These are phyloP conservation scores for Leishmania gerbilli DNA, from an alignment of 208 protist species.

Conservation along the genomic window DNA sequence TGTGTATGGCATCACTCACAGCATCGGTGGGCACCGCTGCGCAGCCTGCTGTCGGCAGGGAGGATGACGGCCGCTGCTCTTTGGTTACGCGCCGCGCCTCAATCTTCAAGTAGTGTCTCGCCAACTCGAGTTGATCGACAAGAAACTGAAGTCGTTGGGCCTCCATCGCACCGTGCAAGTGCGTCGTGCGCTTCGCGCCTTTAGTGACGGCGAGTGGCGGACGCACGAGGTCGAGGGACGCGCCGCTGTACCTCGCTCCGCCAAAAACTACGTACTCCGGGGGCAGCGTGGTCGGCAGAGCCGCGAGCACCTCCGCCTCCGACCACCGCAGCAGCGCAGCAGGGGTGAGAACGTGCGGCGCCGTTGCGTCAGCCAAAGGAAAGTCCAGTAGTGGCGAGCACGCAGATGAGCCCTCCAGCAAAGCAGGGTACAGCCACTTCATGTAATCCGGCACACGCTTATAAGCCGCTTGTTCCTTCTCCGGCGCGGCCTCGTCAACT, in stretches of 20 bases:
- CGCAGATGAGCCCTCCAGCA: constrained; percentile 2
- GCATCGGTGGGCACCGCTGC: neutral
- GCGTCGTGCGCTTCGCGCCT: constrained; percentile 2
- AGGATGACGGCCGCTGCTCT: neutral
- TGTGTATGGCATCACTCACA: constrained; percentile 4
- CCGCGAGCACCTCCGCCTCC: constrained; percentile 27
- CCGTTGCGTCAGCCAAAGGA: constrained; percentile 24
- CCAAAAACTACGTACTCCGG: constrained; percentile 82
- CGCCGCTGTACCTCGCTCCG: constrained; percentile 69
- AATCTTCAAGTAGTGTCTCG: constrained; percentile 65
- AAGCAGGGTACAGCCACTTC: constrained; percentile 33
- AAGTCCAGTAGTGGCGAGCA: constrained; percentile 27
- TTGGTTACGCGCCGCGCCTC: constrained; percentile 17
- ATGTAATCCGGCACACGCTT: constrained; percentile 26
- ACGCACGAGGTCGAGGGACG: constrained; percentile 19
- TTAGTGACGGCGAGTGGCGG: constrained; percentile 6
- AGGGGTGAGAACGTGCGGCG: constrained; percentile 29
- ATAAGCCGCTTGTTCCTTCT: neutral
- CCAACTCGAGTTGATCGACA: constrained; percentile 74
- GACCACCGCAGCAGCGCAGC: constrained; percentile 27
- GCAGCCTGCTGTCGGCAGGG: neutral
- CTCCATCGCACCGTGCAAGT: constrained; percentile 22
- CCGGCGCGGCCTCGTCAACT: neutral
- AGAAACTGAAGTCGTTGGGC: constrained; percentile 52
- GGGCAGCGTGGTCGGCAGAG: constrained; percentile 44